Percentiles rank a stretch among this genome's conserved stretches.
phyloP scores from a whole-genome alignment of 2,329 filamentous ascomycete species.

The Microascus cirrosus region DNA sequence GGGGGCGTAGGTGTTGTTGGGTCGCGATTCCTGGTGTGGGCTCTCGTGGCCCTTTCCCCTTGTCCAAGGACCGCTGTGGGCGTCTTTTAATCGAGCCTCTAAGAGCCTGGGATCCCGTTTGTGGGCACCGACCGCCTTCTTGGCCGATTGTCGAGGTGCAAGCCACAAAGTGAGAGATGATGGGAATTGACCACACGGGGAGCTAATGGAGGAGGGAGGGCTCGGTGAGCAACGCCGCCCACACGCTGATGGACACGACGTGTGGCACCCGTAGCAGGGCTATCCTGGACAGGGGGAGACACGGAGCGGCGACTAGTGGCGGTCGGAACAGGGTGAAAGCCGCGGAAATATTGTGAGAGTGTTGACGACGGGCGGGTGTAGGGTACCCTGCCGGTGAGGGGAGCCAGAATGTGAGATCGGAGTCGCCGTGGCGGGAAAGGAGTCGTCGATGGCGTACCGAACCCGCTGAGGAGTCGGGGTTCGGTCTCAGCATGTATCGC shows the following conservation, averaged over 20 bases:
- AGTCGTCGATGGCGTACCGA: slow-evolving; percentile 1
- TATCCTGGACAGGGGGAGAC: neutral
- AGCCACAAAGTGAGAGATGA: neutral
- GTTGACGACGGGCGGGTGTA: neutral
- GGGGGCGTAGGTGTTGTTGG: neutral
- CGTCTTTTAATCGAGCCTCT: slow-evolving; percentile 1
- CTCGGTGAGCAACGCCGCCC: neutral
- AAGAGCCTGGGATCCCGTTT: slow-evolving; percentile 1
- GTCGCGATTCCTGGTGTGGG: neutral
- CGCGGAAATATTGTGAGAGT: neutral
- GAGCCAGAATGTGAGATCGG: neutral
- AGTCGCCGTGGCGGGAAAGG: neutral
- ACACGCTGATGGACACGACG: neutral
- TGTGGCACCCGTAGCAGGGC: neutral
- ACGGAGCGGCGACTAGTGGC: neutral
- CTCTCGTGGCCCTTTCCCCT: neutral
- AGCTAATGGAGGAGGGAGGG: neutral
- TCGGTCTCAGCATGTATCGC: slow-evolving; percentile 4
- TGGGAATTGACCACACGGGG: neutral
- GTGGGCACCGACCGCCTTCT: neutral
- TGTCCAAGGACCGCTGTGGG: neutral
- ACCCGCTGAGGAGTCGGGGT: neutral
- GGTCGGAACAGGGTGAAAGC: neutral
- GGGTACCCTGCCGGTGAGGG: neutral
- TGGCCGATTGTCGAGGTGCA: neutral